Base-by-base conservation (phyloP, 2,329 filamentous ascomycete species). In the Chaetomiaceae sp. region DNA sequence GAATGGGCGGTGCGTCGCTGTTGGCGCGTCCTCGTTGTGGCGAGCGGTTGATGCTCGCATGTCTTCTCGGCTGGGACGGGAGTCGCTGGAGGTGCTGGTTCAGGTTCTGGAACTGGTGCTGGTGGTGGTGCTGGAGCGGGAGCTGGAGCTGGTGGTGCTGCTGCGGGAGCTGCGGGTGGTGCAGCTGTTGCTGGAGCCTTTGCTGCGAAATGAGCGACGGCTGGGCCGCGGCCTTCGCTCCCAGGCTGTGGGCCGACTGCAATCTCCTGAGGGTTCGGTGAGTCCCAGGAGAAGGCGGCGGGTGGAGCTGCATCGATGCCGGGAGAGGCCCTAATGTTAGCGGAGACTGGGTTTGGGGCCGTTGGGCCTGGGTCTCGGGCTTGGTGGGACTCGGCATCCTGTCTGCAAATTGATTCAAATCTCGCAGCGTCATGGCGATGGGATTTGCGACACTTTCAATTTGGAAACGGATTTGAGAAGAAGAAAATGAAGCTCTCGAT, bases 161-260 rank as follows among this genome's bases (percentile, higher is more conserved):
- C 58, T 53, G 60, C n/a, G n/a, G n/a, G 17, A 64, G 58, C 7
- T 56, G 60, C 23, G 60, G 54, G 27, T 60, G 68, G 41, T 70
- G 68, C 43, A 70, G 69, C 53, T 50, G 41, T 13, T 33, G 33
- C 23, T 54, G 51, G 9, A 75, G 67, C 53, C 78, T 76, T 63
- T 84, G 81, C 62, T 84, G 81, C n/a, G 82, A 77, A 60, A 83
- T 81, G 56, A 85, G 72, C 0, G 80, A 79, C 20, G 78, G 72
- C 52, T 72, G 71, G 56, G 66, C 70, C 48, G 71, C 63, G 49
- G 73, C 70, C 60, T 79, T 77, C 55, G 81, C 65, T 64, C 81
- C 81, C 48, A 89, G 69, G 68, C 78, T 74, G 71, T 89, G 86
- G 44, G 87, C 86, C 27, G 87, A 90, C 68, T 89, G 85, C 25